phyloP scores from a whole-genome alignment of 1,139 yeast genomes.

The Casaregolazyma lundiana region DNA sequence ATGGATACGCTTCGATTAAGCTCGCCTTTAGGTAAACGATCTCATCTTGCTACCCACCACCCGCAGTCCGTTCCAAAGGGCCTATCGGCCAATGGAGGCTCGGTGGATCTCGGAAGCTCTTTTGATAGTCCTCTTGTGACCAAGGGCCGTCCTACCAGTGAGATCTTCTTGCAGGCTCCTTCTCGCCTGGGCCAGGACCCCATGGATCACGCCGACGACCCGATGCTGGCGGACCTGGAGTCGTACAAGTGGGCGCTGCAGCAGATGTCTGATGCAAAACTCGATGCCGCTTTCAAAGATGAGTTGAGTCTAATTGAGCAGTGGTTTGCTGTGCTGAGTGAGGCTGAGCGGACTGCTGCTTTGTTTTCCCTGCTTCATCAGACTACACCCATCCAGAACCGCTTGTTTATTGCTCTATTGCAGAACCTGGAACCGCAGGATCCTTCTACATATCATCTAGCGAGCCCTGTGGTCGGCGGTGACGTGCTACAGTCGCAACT shows the following conservation, averaged over 20 bases:
- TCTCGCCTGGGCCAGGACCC: slow-evolving; percentile 15
- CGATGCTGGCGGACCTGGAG: slow-evolving; percentile 35
- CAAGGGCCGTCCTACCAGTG: slow-evolving; percentile 27
- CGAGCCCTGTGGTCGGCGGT: slow-evolving; percentile 25
- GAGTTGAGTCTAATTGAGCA: slow-evolving; percentile 32
- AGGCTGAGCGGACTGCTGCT: slow-evolving; percentile 39
- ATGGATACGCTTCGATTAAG: slow-evolving; percentile 9
- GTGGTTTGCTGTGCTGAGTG: slow-evolving; percentile 36
- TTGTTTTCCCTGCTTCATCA: slow-evolving; percentile 36
- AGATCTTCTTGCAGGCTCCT: slow-evolving; percentile 25
- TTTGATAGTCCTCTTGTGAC: slow-evolving; percentile 25
- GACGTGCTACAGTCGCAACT: slow-evolving; percentile 11
- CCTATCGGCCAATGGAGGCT: slow-evolving; percentile 3
- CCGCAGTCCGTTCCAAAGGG: slow-evolving; percentile 2
- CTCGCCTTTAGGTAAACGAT: slow-evolving; percentile 10
- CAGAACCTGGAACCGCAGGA: slow-evolving; percentile 32
- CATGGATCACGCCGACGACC: slow-evolving; percentile 28
- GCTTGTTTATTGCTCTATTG: slow-evolving; percentile 36
- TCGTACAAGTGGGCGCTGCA: slow-evolving; percentile 32
- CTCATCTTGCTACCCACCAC: slow-evolving; percentile 5
- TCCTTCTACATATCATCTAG: slow-evolving; percentile 27
- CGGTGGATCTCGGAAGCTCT: slow-evolving; percentile 10
- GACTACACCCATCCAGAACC: slow-evolving; percentile 36
- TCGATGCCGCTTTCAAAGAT: slow-evolving; percentile 27
- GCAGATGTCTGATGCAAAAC: slow-evolving; percentile 34